Conservation (phyloP, 805 yeast genomes). For the Saccharomycopsis guyanensis region DNA sequence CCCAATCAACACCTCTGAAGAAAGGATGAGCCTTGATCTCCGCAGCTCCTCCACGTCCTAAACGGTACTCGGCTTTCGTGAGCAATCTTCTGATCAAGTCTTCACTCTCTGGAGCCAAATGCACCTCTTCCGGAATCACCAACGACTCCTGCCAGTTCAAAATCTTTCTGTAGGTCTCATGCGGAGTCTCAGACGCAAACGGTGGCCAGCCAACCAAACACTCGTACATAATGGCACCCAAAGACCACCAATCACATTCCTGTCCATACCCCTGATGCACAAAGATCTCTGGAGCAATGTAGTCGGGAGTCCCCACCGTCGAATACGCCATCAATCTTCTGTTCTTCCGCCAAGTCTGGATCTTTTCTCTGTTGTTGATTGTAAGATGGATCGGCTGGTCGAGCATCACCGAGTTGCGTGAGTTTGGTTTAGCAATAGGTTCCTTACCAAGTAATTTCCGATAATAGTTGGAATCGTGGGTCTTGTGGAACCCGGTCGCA, state of each 20-base stretch:
- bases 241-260: conserved; percentile 97
- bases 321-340: conserved; percentile 91
- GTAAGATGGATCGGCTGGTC: conserved; percentile 74
- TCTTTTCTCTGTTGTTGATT: conserved; percentile 89
- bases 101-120: conserved; percentile 80
- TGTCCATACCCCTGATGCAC: conserved; percentile 92
- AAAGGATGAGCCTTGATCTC: conserved; percentile 88
- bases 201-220: conserved; percentile 98
- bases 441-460: conserved; percentile 67
- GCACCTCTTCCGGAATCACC: conserved; percentile 86
- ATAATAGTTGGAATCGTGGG: conserved; percentile 85
- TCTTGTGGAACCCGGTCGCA: conserved; percentile 87
- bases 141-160: conserved; percentile 85
- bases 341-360: conserved; percentile 93
- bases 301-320: conserved; percentile 94
- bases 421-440: conserved; percentile 21
- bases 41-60: conserved; percentile 89
- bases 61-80: conserved; percentile 69
- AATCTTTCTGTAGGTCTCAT: conserved; percentile 86
- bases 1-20: conserved; percentile 95
- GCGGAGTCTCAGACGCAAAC: conserved; percentile 90
- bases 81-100: conserved; percentile 73
- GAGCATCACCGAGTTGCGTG: conserved; percentile 21
- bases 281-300: conserved; percentile 92
- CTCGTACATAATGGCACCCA: conserved; percentile 95